Evolutionary conservation across 306 rosid species (phyloP), one percentile per base, ranked within the genome.

Genomic region (Sicyos edulis): DNA sequence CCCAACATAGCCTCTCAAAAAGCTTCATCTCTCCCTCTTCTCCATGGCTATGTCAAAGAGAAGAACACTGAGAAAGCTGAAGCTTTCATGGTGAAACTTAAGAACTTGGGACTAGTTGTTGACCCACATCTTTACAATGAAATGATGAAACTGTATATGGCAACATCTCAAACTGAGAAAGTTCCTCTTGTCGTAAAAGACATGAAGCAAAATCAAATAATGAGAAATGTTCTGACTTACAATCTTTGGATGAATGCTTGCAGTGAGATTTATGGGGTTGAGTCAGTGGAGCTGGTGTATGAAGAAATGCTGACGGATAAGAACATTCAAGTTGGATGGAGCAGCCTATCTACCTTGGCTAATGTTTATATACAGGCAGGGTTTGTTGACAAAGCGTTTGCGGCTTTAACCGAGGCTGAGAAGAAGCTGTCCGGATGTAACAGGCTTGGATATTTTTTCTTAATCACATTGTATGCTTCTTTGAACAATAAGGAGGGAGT

Each of bases 61-160:
- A 82, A 86, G 76, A 83, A 90, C 62, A 74, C 74, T 0, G 50
- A 26, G 61, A 92, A 79, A 64, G 98, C 98, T 0, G 96, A 92
- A 82, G 80, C 74, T 12, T 74, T 88, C 75, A 90, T 92, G 96
- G 83, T 69, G 69, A 88, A 83, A 83, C 86, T 90, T 68, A 86
- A 82, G 71, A 83, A 70, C 8, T 52, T 83, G 79, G 98, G 98
- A 74, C 81, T 92, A 49, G 78, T 88, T 22, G 78, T 88, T 50
- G 80, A 67, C 74, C 81, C 92, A 34, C 86, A 84, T 77, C 88
- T 81, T 7, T 90, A 78, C 78, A 92, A 92, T 75, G 92, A 88
- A 82, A 90, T 90, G 96, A 92, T 90, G 96, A 92, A 88, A 74
- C 80, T 92, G 76, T 92, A 92, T 80, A 15, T 84, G 69, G 84